Percentiles rank a stretch among this genome's conserved stretches.
These are phyloP conservation scores for Immersiella caudata DNA, from an alignment of 495 filamentous ascomycete species.

Conservation along the genomic window DNA sequence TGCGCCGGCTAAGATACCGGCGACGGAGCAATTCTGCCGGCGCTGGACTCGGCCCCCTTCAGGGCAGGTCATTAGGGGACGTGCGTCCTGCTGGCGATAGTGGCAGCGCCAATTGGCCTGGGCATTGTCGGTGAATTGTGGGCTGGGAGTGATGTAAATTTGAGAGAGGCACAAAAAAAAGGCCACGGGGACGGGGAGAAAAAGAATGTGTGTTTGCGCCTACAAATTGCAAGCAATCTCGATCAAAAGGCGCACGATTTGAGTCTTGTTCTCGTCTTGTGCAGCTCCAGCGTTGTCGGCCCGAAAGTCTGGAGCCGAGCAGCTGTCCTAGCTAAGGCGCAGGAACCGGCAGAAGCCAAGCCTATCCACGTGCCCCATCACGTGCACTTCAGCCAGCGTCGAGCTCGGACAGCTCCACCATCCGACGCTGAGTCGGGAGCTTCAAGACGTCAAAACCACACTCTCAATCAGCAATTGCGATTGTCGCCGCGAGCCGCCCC, in stretches of 20 bases:
- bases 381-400: not conserved
- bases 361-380: not conserved
- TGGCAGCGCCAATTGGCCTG: not conserved
- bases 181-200: not conserved
- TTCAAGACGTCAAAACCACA: constrained; percentile 10
- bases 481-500: constrained; percentile 32
- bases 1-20: constrained; percentile 4
- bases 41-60: not conserved
- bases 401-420: constrained; percentile 12
- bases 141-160: not conserved
- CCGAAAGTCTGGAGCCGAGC: not conserved
- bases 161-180: not conserved
- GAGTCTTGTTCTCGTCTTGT: not conserved
- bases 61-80: not conserved
- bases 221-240: not conserved
- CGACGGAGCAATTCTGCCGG: not conserved
- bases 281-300: not conserved
- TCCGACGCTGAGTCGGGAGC: not conserved
- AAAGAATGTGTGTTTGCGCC: not conserved
- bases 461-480: constrained; percentile 24
- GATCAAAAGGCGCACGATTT: not conserved
- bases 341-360: not conserved
- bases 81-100: no score
- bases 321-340: not conserved
- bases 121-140: not conserved